phyloP scores from a whole-genome alignment of 2,329 filamentous ascomycete species.

The Penicillium polonicum region DNA sequence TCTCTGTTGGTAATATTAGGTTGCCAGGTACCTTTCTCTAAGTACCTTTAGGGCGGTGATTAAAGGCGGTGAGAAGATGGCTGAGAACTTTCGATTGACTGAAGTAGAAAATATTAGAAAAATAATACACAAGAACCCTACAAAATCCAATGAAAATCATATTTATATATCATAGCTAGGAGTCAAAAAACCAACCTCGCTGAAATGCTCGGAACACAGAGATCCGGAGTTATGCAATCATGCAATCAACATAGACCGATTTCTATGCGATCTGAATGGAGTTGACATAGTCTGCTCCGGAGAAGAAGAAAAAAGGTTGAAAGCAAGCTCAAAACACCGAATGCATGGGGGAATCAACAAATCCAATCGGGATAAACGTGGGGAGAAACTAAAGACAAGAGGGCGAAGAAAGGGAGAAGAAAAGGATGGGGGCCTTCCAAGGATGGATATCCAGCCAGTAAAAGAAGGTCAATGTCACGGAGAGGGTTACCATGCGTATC shows the following conservation, averaged over 20 bases:
- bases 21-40: rapidly evolving
- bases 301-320: conserved; percentile 7
- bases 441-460: background rate
- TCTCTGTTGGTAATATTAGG: rapidly evolving
- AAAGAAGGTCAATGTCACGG: background rate
- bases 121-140: background rate
- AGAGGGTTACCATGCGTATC: background rate
- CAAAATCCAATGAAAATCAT: background rate
- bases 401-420: conserved; percentile 2
- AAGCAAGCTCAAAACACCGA: conserved; percentile 14
- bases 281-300: background rate
- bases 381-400: background rate
- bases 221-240: conserved; percentile 16
- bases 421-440: background rate
- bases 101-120: background rate
- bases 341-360: conserved; percentile 26
- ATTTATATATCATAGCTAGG: conserved; percentile 2
- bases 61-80: background rate
- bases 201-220: conserved; percentile 20
- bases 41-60: background rate
- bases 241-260: conserved; percentile 1
- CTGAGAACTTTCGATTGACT: background rate
- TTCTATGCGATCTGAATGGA: background rate
- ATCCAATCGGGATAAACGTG: background rate
- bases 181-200: conserved; percentile 21